phyloP scores from a whole-genome alignment of 148 eudicot genomes.

The Cornus suecica region DNA sequence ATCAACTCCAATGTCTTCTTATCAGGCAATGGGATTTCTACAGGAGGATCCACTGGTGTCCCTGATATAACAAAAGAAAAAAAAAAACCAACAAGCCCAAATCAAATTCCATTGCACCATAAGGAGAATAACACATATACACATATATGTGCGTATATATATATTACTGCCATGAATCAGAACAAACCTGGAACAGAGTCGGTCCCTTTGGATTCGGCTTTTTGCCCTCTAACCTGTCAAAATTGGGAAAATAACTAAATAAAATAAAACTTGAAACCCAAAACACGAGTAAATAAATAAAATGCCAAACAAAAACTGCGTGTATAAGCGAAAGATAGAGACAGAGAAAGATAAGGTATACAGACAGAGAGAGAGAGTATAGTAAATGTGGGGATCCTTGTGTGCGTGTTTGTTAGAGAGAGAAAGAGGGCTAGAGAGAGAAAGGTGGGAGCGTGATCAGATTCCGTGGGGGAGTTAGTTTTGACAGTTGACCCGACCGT shows the following conservation, averaged over 20 bases:
- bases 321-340: conserved; percentile 13
- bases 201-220: conserved; percentile 27
- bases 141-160: too few species aligned
- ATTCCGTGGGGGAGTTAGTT: conserved; percentile 42
- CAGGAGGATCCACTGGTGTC: conserved; percentile 29
- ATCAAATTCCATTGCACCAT: not conserved
- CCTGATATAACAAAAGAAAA: conserved; percentile 31
- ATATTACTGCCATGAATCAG: conserved; percentile 10
- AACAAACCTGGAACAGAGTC: conserved; percentile 50
- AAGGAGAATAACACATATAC: not conserved
- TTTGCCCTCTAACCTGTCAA: conserved; percentile 46
- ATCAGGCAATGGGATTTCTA: conserved; percentile 56
- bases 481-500: conserved; percentile 59
- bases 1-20: conserved; percentile 76
- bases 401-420: conserved; percentile 19
- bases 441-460: conserved; percentile 39
- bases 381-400: not conserved
- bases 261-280: conserved; percentile 10
- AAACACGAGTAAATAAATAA: conserved; percentile 6
- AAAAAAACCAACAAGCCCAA: conserved; percentile 16
- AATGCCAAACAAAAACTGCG: conserved; percentile 12
- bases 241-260: conserved; percentile 20
- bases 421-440: conserved; percentile 25
- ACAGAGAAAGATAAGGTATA: conserved; percentile 15
- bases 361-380: conserved; percentile 13